Percentiles rank a stretch among this genome's conserved stretches.
Evolutionary conservation across 768 basidiomycete species (phyloP).

Genomic region (Strobilomyces echinocephalus): DNA sequence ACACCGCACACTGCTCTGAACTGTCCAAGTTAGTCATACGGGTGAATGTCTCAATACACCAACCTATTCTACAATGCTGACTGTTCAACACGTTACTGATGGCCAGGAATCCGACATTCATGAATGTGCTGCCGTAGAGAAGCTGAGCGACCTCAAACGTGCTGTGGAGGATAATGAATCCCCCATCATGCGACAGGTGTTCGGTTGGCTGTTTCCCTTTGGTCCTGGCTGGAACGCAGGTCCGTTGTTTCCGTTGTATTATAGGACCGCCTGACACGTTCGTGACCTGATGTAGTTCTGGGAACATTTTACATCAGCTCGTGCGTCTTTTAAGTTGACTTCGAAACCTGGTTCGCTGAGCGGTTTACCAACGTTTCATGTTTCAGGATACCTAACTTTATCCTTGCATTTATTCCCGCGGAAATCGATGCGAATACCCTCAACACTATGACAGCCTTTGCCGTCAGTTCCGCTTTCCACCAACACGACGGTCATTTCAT

Average conservation of each 20-base stretch:
- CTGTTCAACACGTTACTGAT: constrained; percentile 6
- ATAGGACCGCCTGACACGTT: constrained; percentile 11
- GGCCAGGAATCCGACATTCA: constrained; percentile 42
- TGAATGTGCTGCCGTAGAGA: constrained; percentile 37
- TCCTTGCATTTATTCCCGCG: constrained; percentile 89
- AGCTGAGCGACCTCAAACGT: constrained; percentile 55
- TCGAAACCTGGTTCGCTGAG: constrained; percentile 19
- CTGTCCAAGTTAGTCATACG: constrained; percentile 25
- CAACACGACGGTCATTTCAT: constrained; percentile 11
- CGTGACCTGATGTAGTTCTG: constrained; percentile 45
- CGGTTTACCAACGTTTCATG: constrained; percentile 22
- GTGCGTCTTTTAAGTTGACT: constrained; percentile 44
- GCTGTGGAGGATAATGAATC: constrained; percentile 61
- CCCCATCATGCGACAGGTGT: constrained; percentile 74
- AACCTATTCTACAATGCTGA: constrained; percentile 2
- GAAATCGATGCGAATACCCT: constrained; percentile 80
- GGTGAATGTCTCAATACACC: constrained; percentile 22
- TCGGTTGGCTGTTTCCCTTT: constrained; percentile 82
- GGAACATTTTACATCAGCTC: constrained; percentile 97
- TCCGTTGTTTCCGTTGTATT: constrained; percentile 20
- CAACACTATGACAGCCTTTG: constrained; percentile 93
- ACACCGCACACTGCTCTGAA: constrained; percentile 17
- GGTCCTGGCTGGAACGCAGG: constrained; percentile 85
- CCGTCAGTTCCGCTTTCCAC: constrained; percentile 44
- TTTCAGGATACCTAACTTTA: constrained; percentile 84